Evolutionary conservation across 1,284 basidiomycete genomes (phyloP).

Genomic region (Cryptococcus sp.): DNA sequence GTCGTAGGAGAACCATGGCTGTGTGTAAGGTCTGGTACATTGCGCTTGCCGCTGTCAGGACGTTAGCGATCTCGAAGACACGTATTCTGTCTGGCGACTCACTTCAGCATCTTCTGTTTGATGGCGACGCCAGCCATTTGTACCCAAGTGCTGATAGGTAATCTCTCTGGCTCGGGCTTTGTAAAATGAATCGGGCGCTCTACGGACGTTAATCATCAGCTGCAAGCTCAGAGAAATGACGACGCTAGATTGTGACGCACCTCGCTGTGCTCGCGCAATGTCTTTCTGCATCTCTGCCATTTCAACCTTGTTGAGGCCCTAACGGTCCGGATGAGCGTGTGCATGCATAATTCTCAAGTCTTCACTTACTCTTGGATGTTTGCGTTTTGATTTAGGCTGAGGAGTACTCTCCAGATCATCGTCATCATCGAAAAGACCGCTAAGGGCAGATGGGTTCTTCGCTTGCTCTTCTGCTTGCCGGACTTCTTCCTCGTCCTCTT

Average conservation of each 20-base stretch:
- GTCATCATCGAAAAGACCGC: constrained; percentile 17
- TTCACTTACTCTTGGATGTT: constrained; percentile 8
- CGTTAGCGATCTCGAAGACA: background rate
- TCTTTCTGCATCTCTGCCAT: constrained; percentile 29
- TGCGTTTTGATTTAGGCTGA: constrained; percentile 7
- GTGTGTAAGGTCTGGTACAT: constrained; percentile 15
- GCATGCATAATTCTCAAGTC: background rate
- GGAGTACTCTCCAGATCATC: constrained; percentile 9
- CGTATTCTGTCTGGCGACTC: background rate
- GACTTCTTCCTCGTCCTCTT: constrained; percentile 4
- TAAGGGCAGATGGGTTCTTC: constrained; percentile 4
- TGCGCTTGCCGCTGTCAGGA: background rate
- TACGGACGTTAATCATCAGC: constrained; percentile 7
- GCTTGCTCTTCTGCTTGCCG: background rate
- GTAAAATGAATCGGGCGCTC: constrained; percentile 23
- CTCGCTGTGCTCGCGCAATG: constrained; percentile 30
- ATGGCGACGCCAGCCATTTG: constrained; percentile 11
- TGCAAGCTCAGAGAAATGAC: background rate
- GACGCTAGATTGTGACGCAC: constrained; percentile 18
- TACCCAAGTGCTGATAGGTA: constrained; percentile 34
- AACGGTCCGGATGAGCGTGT: background rate
- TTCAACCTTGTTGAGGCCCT: constrained; percentile 41
- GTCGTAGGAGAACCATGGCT: constrained; percentile 17
- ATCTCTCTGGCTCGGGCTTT: constrained; percentile 17
- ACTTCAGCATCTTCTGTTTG: constrained; percentile 2